Percentiles rank a stretch among this genome's conserved stretches.
Conservation (phyloP, 2,329 filamentous ascomycete species). For the Leptodontidium sp. region DNA sequence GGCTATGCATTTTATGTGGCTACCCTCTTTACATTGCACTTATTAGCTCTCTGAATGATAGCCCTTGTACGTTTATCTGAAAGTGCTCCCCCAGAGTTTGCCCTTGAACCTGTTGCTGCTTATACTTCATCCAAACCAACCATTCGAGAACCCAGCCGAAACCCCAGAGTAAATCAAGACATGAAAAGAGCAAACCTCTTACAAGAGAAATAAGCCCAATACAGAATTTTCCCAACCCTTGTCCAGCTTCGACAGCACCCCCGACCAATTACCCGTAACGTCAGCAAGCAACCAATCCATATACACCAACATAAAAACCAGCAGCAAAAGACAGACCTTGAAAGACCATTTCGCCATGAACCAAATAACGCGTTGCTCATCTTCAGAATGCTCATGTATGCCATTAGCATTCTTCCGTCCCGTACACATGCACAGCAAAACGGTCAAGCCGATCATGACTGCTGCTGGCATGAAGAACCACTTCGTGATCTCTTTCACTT, state of each 20-base stretch:
- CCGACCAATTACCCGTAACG: conserved; percentile 16
- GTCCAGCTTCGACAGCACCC: conserved; percentile 12
- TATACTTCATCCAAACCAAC: background rate
- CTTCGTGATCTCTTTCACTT: conserved; percentile 3
- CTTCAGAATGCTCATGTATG: background rate
- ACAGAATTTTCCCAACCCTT: conserved; percentile 4
- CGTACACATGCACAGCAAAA: background rate
- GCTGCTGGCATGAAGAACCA: conserved; percentile 7
- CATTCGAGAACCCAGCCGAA: background rate
- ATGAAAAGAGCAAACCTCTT: conserved; percentile 10
- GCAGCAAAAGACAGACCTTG: background rate
- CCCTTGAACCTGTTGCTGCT: background rate
- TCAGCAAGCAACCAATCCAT: conserved; percentile 16
- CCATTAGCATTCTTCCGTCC: conserved; percentile 4
- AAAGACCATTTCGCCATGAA: conserved; percentile 8
- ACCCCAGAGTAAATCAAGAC: background rate
- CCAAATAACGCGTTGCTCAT: background rate
- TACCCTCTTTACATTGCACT: too few species aligned
- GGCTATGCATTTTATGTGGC: too few species aligned
- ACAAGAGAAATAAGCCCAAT: conserved; percentile 12
- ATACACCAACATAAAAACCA: conserved; percentile 15
- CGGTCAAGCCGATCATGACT: conserved; percentile 6
- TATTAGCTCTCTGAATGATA: too few species aligned
- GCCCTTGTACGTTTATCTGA: too few species aligned
- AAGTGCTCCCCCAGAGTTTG: too few species aligned